Percentiles rank a stretch among this genome's conserved stretches.
These are phyloP conservation scores for Datura wrightii DNA, from an alignment of 257 asterid genomes.

Conservation along the genomic window DNA sequence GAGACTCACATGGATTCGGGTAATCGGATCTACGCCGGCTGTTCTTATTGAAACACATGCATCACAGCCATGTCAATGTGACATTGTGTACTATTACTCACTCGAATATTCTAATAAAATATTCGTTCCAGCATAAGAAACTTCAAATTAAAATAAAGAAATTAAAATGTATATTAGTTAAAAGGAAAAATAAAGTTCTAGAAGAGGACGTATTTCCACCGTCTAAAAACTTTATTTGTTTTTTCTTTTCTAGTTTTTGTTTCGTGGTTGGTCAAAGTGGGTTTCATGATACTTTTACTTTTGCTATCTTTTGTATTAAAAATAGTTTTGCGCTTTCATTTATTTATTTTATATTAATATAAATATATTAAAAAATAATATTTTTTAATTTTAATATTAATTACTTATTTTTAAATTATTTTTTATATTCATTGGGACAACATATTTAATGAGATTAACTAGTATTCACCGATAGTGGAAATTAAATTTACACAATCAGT, in stretches of 20 bases:
- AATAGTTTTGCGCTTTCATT: too few relatives aligned
- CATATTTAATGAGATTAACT: too few relatives aligned
- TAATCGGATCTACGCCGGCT: neutral
- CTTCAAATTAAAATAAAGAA: neutral
- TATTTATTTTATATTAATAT: too few relatives aligned
- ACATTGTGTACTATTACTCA: neutral
- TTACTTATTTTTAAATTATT: too few relatives aligned
- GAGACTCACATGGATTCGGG: conserved; percentile 13
- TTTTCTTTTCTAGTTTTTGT: neutral
- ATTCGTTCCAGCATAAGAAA: neutral
- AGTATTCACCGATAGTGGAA: too few relatives aligned
- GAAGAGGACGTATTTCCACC: neutral
- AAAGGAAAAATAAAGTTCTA: neutral
- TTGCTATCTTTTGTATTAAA: too few relatives aligned
- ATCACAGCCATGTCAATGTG: neutral
- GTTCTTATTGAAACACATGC: neutral
- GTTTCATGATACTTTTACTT: neutral
- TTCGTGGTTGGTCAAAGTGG: neutral
- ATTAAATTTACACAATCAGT: too few relatives aligned
- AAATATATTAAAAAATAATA: too few relatives aligned
- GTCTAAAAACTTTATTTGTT: neutral
- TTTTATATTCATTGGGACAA: too few relatives aligned
- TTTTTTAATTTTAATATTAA: too few relatives aligned
- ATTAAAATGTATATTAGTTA: neutral
- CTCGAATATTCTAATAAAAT: conserved; percentile 1